Conservation (phyloP, 345 rosid genomes). For the Erucastrum elatum region DNA sequence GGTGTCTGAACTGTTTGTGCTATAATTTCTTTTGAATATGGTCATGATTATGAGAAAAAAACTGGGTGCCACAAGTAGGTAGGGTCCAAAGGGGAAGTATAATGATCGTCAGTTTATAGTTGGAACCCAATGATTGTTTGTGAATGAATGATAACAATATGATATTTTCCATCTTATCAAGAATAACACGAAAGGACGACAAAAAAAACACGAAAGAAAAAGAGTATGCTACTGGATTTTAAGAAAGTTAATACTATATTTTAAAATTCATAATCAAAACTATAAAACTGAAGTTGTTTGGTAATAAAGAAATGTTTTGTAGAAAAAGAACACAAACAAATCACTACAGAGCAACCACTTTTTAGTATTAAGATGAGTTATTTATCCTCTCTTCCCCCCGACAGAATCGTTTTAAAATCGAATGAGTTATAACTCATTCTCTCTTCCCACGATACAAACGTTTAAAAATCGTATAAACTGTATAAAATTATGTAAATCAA, state of each 20-base stretch:
- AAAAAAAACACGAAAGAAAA: not conserved
- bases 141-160: slow-evolving; percentile 6
- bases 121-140: slow-evolving; percentile 29
- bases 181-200: not conserved
- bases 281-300: not conserved
- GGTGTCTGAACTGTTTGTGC: not conserved
- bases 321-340: not conserved
- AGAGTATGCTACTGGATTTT: not conserved
- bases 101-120: slow-evolving; percentile 25
- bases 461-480: not conserved
- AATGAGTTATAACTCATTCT: not conserved
- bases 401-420: not conserved
- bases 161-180: not conserved
- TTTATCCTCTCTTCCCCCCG: not conserved
- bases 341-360: not conserved
- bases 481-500: not conserved
- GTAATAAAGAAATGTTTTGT: not conserved
- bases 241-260: not conserved
- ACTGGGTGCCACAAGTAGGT: slow-evolving; percentile 17
- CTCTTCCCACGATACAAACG: slow-evolving; percentile 15
- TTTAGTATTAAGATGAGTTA: too few relatives aligned
- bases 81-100: slow-evolving; percentile 29
- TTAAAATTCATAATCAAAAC: not conserved
- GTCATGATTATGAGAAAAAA: slow-evolving; percentile 7
- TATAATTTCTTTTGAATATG: not conserved